Evolutionary conservation across 805 yeast genomes (phyloP).

Genomic region (Yarrowia sp.): DNA sequence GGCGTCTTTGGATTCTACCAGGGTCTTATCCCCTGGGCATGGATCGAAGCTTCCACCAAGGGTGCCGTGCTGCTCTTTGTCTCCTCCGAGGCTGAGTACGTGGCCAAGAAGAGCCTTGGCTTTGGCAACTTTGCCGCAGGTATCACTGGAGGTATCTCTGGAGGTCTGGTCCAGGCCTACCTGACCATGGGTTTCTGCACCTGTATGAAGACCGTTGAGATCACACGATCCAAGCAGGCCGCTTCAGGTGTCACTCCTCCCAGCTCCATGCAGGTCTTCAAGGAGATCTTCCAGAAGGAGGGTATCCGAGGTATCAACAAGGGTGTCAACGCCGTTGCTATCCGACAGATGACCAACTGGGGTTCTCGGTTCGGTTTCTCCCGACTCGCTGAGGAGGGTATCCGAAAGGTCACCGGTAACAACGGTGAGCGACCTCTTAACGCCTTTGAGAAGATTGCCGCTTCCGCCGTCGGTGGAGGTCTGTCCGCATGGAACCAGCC

Average conservation of each 20-base stretch:
- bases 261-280: slow-evolving; percentile 81
- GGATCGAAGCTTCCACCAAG: slow-evolving; percentile 99
- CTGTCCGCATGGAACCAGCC: slow-evolving; percentile 99
- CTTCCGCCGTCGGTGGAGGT: slow-evolving; percentile 94
- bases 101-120: slow-evolving; percentile 57
- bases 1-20: slow-evolving; percentile 92
- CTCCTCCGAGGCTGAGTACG: slow-evolving; percentile 87
- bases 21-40: slow-evolving; percentile 98
- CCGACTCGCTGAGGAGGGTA: slow-evolving; percentile 83
- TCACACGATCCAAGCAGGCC: slow-evolving; percentile 82
- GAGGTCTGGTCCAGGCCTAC: slow-evolving; percentile 96
- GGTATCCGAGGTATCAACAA: slow-evolving; percentile 94
- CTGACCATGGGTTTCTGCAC: slow-evolving; percentile 97
- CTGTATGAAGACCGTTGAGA: slow-evolving; percentile 98
- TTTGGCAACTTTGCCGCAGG: slow-evolving; percentile 72
- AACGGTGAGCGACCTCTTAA: slow-evolving; percentile 58
- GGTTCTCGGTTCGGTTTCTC: slow-evolving; percentile 95
- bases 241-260: slow-evolving; percentile 65
- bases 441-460: slow-evolving; percentile 76
- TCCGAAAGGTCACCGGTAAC: slow-evolving; percentile 64
- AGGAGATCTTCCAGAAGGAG: slow-evolving; percentile 76
- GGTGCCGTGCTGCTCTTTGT: slow-evolving; percentile 95
- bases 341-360: slow-evolving; percentile 98
- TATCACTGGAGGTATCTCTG: slow-evolving; percentile 91
- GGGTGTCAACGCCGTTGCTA: slow-evolving; percentile 99